Percentiles rank a stretch among this genome's conserved stretches.
Conservation (phyloP, 164 flowering plant genomes). For the Umbilicus rupestris region DNA sequence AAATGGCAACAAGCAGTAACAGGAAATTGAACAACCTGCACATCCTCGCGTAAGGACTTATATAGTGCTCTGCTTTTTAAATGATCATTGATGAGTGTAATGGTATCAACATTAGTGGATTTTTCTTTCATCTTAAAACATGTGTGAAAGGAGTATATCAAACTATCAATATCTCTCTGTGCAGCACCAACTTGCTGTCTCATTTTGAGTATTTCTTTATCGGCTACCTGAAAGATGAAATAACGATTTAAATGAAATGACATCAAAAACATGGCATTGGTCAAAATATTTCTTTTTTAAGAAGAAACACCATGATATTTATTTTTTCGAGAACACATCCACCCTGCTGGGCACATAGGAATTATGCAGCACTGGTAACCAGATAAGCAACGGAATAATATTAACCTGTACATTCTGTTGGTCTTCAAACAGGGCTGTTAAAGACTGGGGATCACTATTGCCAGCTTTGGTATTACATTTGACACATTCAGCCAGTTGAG, state of each 20-base stretch:
- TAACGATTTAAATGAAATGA: not conserved
- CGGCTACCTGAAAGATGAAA: constrained; percentile 23
- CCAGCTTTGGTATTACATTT: constrained; percentile 16
- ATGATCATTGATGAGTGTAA: constrained; percentile 30
- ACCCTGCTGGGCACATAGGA: not conserved
- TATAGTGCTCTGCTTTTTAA: constrained; percentile 34
- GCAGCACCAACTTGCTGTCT: constrained; percentile 37
- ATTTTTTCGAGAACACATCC: not conserved
- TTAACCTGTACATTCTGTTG: constrained; percentile 24
- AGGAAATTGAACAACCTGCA: constrained; percentile 41
- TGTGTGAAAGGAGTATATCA: constrained; percentile 29
- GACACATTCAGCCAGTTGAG: constrained; percentile 9
- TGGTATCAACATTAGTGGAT: constrained; percentile 26
- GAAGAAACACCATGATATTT: not conserved
- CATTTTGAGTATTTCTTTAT: constrained; percentile 26
- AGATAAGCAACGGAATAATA: not conserved
- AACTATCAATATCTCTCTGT: constrained; percentile 33
- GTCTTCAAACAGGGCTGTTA: constrained; percentile 11
- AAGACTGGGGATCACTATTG: constrained; percentile 12
- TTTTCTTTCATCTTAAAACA: constrained; percentile 42
- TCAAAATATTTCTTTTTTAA: not conserved
- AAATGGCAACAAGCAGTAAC: not conserved
- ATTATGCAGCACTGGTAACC: not conserved
- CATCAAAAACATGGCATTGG: not conserved
- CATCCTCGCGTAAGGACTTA: constrained; percentile 34